A percentile compares a stretch with the other conserved stretches of the same genome.
These are phyloP conservation scores for Penicillium subrubescens DNA, from an alignment of 495 filamentous ascomycete species.

Conservation along the genomic window DNA sequence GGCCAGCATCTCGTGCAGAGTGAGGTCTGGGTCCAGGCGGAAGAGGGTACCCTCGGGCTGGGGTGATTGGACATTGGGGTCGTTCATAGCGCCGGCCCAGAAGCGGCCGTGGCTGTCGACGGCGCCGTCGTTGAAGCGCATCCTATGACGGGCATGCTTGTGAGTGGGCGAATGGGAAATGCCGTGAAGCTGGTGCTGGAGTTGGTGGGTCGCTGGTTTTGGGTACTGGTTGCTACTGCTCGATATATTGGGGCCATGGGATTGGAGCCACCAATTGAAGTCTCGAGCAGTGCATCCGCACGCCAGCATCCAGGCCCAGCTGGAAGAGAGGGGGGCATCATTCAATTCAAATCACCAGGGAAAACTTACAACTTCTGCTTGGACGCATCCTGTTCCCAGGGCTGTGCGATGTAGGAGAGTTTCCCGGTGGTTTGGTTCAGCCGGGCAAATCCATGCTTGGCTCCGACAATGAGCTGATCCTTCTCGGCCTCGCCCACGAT, in stretches of 20 bases:
- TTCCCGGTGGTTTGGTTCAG: conserved; percentile 68
- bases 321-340: not conserved
- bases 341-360: not conserved
- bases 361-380: conserved; percentile 1
- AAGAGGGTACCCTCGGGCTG: conserved; percentile 58
- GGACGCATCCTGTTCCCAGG: conserved; percentile 48
- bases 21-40: conserved; percentile 63
- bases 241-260: not conserved
- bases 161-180: not conserved
- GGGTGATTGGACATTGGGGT: conserved; percentile 49
- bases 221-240: not conserved
- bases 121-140: conserved; percentile 78
- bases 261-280: not conserved
- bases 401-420: conserved; percentile 60
- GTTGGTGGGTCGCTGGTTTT: not conserved
- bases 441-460: conserved; percentile 78
- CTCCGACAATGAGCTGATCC: conserved; percentile 70
- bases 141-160: conserved; percentile 35
- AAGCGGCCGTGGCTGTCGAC: conserved; percentile 81
- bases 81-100: conserved; percentile 91
- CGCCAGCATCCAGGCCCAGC: not conserved
- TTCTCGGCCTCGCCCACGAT: conserved; percentile 63
- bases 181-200: not conserved
- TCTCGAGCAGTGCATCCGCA: not conserved
- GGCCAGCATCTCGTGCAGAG: conserved; percentile 60